phyloP scores from a whole-genome alignment of 345 rosid genomes.

The Bretschneidera sinensis region DNA sequence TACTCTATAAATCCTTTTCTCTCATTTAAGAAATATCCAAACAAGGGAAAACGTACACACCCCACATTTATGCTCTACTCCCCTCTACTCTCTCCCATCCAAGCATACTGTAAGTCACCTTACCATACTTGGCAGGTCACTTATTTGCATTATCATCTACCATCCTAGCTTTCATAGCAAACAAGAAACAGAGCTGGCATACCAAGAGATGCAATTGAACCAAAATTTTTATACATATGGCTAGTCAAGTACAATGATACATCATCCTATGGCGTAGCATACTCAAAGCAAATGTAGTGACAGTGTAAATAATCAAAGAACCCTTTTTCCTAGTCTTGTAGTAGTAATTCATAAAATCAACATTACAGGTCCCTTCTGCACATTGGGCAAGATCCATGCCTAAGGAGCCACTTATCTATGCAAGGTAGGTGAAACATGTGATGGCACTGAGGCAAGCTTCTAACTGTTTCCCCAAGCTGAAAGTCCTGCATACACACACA shows the following conservation, averaged over 20 bases:
- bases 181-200: neutral
- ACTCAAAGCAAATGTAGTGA: neutral
- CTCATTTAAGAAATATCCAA: too few species aligned
- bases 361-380: conserved; percentile 85
- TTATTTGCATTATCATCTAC: neutral
- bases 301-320: conserved; percentile 15
- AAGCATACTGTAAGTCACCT: too few species aligned
- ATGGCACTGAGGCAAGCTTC: conserved; percentile 94
- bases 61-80: too few species aligned
- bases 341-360: conserved; percentile 23
- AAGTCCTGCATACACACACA: conserved; percentile 59
- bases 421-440: conserved; percentile 97
- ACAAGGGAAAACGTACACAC: too few species aligned
- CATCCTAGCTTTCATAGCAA: neutral
- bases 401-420: conserved; percentile 92
- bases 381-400: conserved; percentile 90
- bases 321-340: conserved; percentile 8
- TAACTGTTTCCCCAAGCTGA: conserved; percentile 80
- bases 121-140: neutral
- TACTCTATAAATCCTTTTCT: too few species aligned
- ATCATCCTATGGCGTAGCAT: neutral
- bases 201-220: neutral
- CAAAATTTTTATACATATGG: conserved; percentile 41
- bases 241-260: conserved; percentile 19
- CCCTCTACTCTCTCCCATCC: too few species aligned